Evolutionary conservation across 768 basidiomycete species (phyloP).

Genomic region (Panus rudis): DNA sequence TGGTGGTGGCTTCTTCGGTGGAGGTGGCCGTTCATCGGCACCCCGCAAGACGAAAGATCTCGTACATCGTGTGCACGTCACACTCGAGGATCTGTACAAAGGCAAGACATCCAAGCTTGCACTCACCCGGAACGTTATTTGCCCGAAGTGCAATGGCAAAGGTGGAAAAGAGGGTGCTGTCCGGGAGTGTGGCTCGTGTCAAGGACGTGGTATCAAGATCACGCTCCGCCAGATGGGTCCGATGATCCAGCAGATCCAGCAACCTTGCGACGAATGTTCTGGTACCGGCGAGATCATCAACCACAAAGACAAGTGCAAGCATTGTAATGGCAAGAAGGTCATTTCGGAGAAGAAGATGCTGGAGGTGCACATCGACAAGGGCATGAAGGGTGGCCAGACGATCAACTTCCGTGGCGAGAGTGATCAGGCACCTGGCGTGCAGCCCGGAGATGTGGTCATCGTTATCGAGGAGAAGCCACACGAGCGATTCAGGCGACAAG

Average conservation of each 20-base stretch:
- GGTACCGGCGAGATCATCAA: constrained; percentile 96
- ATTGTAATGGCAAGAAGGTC: constrained; percentile 94
- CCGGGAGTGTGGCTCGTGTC: constrained; percentile 66
- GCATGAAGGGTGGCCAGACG: constrained; percentile 92
- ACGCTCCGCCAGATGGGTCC: constrained; percentile 97
- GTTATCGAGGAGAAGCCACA: constrained; percentile 92
- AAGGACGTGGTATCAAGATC: constrained; percentile 85
- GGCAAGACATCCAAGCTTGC: constrained; percentile 98
- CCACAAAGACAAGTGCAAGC: constrained; percentile 82
- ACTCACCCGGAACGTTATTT: constrained; percentile 91
- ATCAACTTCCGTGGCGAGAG: constrained; percentile 87
- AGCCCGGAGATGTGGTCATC: constrained; percentile 92
- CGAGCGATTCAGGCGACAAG: constrained; percentile 81
- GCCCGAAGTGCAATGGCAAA: constrained; percentile 88
- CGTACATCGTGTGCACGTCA: constrained; percentile 91
- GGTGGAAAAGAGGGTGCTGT: constrained; percentile 98
- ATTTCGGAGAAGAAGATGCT: constrained; percentile 91
- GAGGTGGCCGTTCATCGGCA: constrained; percentile 56
- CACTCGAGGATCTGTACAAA: constrained; percentile 98
- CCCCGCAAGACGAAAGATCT: constrained; percentile 97
- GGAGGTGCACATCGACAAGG: constrained; percentile 97
- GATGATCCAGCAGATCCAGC: constrained; percentile 99
- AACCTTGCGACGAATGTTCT: constrained; percentile 86
- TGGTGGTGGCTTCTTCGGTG: constrained; percentile 69
- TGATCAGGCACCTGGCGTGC: constrained; percentile 82